These are phyloP conservation scores for Ogataea philodendri DNA, from an alignment of 805 yeast species.

Conservation along the genomic window DNA sequence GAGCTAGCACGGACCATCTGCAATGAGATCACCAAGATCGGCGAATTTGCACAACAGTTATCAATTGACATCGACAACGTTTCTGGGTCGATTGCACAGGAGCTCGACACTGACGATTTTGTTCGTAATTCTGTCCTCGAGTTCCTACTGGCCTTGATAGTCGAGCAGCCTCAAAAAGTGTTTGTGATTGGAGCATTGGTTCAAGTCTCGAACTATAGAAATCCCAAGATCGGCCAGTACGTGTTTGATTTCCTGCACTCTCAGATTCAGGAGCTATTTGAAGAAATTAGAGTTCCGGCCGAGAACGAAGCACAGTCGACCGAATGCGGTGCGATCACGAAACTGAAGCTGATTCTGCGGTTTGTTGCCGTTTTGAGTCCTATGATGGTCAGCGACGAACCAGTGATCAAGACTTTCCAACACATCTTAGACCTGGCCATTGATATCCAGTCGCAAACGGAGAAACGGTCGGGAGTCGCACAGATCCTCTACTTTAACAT, in stretches of 20 bases:
- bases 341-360: conserved; percentile 67
- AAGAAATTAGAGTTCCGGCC: conserved; percentile 21
- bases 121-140: conserved; percentile 58
- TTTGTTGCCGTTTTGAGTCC: conserved; percentile 67
- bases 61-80: conserved; percentile 60
- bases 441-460: conserved; percentile 46
- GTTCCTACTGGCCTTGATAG: conserved; percentile 64
- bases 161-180: conserved; percentile 91
- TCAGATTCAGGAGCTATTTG: conserved; percentile 56
- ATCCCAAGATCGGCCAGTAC: conserved; percentile 63
- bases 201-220: conserved; percentile 61
- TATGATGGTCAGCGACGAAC: conserved; percentile 49
- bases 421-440: conserved; percentile 56
- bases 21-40: conserved; percentile 54
- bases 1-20: conserved; percentile 46
- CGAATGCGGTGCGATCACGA: conserved; percentile 62
- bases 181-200: conserved; percentile 68
- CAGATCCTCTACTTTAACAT: conserved; percentile 66
- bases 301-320: conserved; percentile 25
- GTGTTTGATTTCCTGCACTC: conserved; percentile 68
- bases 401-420: conserved; percentile 42
- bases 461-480: conserved; percentile 54
- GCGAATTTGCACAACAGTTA: conserved; percentile 43
- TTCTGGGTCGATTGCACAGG: conserved; percentile 62
- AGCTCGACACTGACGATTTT: conserved; percentile 59